phyloP scores from a whole-genome alignment of 345 rosid genomes.

The Eucalyptus curtisii region DNA sequence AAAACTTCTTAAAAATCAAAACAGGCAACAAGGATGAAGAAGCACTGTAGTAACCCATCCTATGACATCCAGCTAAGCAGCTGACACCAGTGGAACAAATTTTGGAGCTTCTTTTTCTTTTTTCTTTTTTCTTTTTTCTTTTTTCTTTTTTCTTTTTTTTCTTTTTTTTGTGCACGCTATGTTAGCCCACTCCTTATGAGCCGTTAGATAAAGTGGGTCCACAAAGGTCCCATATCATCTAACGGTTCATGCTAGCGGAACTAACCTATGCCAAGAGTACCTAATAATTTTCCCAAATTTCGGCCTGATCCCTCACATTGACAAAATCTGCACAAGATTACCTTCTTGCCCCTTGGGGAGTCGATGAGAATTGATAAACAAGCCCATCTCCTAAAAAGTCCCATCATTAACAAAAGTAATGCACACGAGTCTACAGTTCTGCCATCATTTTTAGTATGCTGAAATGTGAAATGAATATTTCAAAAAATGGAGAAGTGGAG shows the following conservation, averaged over 20 bases:
- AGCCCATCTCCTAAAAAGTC: not conserved
- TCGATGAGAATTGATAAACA: not conserved
- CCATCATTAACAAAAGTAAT: not conserved
- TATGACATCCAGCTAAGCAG: not conserved
- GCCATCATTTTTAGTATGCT: not conserved
- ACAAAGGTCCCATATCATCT: not conserved
- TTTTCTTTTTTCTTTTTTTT: not conserved
- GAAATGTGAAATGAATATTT: not conserved
- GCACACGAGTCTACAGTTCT: not conserved
- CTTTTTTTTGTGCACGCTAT: not conserved
- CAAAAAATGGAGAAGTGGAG: not conserved
- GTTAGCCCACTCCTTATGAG: not conserved
- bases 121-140: not conserved
- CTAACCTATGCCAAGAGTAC: not conserved
- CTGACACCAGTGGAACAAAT: not conserved
- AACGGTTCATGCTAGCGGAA: not conserved
- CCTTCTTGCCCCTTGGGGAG: not conserved
- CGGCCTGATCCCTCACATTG: not conserved
- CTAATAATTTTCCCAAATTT: not conserved
- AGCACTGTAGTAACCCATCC: not conserved
- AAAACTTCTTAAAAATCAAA: not conserved
- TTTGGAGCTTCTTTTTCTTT: not conserved
- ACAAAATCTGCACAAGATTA: not conserved
- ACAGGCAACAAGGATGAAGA: not conserved
- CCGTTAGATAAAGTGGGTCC: not conserved